phyloP scores from a whole-genome alignment of 2,329 filamentous ascomycete genomes.

The Aspergillus novofumigatus region DNA sequence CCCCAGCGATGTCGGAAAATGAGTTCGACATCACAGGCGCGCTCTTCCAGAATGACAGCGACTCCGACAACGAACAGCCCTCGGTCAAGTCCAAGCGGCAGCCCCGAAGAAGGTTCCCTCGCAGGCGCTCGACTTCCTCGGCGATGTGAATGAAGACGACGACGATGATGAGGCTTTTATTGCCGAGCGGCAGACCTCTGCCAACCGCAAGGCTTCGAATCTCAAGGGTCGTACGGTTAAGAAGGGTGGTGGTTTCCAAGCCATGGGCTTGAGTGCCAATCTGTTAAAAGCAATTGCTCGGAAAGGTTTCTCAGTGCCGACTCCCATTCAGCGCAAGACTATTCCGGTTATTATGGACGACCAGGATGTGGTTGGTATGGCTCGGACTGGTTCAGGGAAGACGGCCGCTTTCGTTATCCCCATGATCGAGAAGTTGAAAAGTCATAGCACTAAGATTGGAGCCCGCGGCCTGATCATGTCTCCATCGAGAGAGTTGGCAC shows the following conservation, averaged over 20 bases:
- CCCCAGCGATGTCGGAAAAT: constrained; percentile 80
- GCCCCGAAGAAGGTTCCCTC: constrained; percentile 28
- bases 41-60: constrained; percentile 60
- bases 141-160: constrained; percentile 55
- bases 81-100: constrained; percentile 50
- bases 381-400: constrained; percentile 96
- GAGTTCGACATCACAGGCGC: constrained; percentile 86
- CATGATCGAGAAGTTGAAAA: constrained; percentile 91
- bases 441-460: constrained; percentile 81
- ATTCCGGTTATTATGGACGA: constrained; percentile 86
- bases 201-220: constrained; percentile 79
- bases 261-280: constrained; percentile 80
- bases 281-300: constrained; percentile 85
- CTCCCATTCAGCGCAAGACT: constrained; percentile 94
- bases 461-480: constrained; percentile 83
- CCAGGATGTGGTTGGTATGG: constrained; percentile 98
- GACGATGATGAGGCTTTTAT: constrained; percentile 80
- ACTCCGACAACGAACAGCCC: constrained; percentile 41
- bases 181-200: constrained; percentile 77
- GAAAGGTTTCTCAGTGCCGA: constrained; percentile 94
- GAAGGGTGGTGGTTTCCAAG: constrained; percentile 94
- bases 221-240: constrained; percentile 81
- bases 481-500: constrained; percentile 85
- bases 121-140: constrained; percentile 52
- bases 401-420: constrained; percentile 97